Conservation (phyloP, 208 protist species). For the Leishmania arabica region DNA sequence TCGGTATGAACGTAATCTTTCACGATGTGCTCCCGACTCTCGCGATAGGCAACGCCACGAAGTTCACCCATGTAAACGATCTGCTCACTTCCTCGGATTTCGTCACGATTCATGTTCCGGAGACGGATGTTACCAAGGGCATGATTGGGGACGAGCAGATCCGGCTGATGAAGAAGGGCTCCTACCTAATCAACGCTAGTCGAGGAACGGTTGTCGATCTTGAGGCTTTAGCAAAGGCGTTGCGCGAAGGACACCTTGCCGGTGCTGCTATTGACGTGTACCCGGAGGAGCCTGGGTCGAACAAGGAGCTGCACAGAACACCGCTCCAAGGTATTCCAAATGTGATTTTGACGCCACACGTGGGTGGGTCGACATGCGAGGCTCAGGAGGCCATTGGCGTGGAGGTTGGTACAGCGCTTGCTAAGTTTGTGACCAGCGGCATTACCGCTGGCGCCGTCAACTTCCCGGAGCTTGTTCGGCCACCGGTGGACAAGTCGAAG, state of each 20-base stretch:
- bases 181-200: conserved; percentile 88
- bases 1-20: conserved; percentile 94
- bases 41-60: conserved; percentile 88
- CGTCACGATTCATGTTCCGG: conserved; percentile 94
- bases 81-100: conserved; percentile 85
- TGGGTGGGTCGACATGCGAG: conserved; percentile 93
- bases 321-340: conserved; percentile 90
- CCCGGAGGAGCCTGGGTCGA: conserved; percentile 81
- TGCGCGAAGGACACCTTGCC: conserved; percentile 78
- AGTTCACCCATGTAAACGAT: conserved; percentile 63
- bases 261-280: conserved; percentile 94
- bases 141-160: conserved; percentile 83
- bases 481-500: conserved; percentile 32
- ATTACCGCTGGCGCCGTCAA: conserved; percentile 89
- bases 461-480: conserved; percentile 88
- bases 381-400: conserved; percentile 91
- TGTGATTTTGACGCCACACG: conserved; percentile 94
- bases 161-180: conserved; percentile 67
- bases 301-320: conserved; percentile 50
- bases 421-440: conserved; percentile 84
- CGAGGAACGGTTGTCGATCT: conserved; percentile 88
- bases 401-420: conserved; percentile 89
- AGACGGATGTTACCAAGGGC: conserved; percentile 70
- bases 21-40: conserved; percentile 91
- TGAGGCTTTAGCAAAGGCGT: conserved; percentile 66